phyloP scores from a whole-genome alignment of 331 rosid genomes.

The Pyracantha coccinea region DNA sequence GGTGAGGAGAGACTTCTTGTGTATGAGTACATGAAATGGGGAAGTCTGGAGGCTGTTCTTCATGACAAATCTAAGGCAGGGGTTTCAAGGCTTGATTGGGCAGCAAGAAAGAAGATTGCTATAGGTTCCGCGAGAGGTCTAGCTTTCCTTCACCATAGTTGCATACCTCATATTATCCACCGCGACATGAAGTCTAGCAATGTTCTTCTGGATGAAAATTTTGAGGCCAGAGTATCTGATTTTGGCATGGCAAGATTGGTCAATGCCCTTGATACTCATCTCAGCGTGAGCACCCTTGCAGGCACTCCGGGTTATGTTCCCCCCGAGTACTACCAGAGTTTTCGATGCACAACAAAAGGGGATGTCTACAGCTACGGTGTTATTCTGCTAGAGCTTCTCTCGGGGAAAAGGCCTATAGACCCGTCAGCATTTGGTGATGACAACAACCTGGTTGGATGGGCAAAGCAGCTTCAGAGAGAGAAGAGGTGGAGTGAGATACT shows the following conservation, averaged over 20 bases:
- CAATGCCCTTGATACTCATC: constrained; percentile 70
- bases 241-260: constrained; percentile 85
- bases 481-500: constrained; percentile 46
- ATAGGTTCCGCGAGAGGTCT: constrained; percentile 76
- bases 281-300: constrained; percentile 69
- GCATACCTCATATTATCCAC: constrained; percentile 77
- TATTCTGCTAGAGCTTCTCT: constrained; percentile 61
- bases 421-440: constrained; percentile 60
- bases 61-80: constrained; percentile 45
- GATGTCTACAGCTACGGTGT: constrained; percentile 80
- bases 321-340: constrained; percentile 81
- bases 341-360: constrained; percentile 71
- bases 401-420: constrained; percentile 66
- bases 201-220: constrained; percentile 66
- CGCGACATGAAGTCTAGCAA: constrained; percentile 84
- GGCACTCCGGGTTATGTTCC: constrained; percentile 87
- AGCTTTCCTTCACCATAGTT: constrained; percentile 81
- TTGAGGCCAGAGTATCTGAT: constrained; percentile 77
- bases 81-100: constrained; percentile 44
- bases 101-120: constrained; percentile 57
- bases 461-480: constrained; percentile 58
- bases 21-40: constrained; percentile 79
- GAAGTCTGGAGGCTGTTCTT: constrained; percentile 68
- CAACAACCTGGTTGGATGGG: constrained; percentile 82
- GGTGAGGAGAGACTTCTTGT: constrained; percentile 86